Evolutionary conservation across 208 protist species (phyloP), one percentile per base, ranked within the genome.

Genomic region (Crithidia expoeki): DNA sequence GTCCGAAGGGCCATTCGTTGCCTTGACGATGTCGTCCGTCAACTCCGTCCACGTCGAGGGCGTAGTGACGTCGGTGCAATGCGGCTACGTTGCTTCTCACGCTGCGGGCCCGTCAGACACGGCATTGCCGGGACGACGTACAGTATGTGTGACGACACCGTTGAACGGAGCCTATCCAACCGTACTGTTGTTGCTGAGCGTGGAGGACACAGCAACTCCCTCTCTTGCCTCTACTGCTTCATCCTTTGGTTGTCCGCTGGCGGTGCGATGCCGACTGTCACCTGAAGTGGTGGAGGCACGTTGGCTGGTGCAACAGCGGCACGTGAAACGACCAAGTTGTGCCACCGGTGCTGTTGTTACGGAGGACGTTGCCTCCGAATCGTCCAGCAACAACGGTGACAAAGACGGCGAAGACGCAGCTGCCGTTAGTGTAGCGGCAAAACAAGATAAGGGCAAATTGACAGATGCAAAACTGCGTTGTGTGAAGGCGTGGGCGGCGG

Each of bases 1-100:
- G 3, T 28, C 61, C 10, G 33, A 53, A 9, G 59, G 42, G 21
- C 6, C 52, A 2, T 28, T 23, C 28, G 44, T 76, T 11, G 72
- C 52, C 4, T 63, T 42, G 34, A 51, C 61, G 5, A 11, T 53
- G 23, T 23, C 34, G 12, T 53, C 28, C 27, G 62, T 78, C 7
- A 89, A 87, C 44, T n/a, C 68, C n/a, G 68, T 69, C 0, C 82
- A 91, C 73, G 49, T 93, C 11, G 83, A 83, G 40, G 88, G 82
- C 16, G 49, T 82, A 23, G 83, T 93, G 38, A 30, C 33, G 25
- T 27, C 69, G 28, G 81, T 91, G 34, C 57, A 75, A 38, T 83
- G 72, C 25, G 84, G 88, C 19, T 73, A 62, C 62, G 12, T 44
- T 25, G 68, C 56, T 14, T 56, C 51, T 10, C 64, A 88, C 57